Evolutionary conservation across 805 yeast species (phyloP).

Genomic region (Saturnispora serradocipensis): DNA sequence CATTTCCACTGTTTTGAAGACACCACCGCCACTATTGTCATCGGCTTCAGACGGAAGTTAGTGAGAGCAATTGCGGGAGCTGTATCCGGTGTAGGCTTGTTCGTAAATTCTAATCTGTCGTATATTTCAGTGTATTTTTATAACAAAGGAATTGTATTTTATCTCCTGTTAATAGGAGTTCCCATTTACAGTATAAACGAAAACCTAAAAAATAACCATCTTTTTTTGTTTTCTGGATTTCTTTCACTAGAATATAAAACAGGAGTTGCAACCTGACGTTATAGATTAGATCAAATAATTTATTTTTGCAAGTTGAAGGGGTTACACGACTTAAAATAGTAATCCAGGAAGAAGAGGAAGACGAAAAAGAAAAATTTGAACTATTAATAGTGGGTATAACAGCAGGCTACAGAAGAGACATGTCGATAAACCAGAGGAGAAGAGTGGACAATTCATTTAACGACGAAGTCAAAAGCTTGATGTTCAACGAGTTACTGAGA

Average conservation of each 20-base stretch:
- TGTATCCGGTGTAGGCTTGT: background rate
- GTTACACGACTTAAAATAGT: background rate
- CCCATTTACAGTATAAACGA: background rate
- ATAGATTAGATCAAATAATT: background rate
- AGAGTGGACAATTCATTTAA: background rate
- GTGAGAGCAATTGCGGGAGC: background rate
- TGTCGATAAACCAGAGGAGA: background rate
- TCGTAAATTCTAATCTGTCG: background rate
- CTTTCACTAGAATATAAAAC: background rate
- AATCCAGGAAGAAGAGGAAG: background rate
- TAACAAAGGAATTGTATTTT: background rate
- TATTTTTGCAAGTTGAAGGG: background rate
- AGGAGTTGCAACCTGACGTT: background rate
- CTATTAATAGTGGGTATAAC: background rate
- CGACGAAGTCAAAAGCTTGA: background rate
- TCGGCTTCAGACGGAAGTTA: background rate
- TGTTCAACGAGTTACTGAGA: background rate
- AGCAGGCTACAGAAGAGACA: background rate
- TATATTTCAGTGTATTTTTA: background rate
- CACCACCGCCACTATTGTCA: background rate
- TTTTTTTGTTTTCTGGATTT: too few species aligned
- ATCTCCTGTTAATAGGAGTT: background rate
- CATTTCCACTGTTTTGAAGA: background rate
- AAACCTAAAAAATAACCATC: background rate
- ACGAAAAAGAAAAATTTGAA: background rate